Base-by-base conservation (phyloP, 164 flowering plant species). In the Vitis labrusca region DNA sequence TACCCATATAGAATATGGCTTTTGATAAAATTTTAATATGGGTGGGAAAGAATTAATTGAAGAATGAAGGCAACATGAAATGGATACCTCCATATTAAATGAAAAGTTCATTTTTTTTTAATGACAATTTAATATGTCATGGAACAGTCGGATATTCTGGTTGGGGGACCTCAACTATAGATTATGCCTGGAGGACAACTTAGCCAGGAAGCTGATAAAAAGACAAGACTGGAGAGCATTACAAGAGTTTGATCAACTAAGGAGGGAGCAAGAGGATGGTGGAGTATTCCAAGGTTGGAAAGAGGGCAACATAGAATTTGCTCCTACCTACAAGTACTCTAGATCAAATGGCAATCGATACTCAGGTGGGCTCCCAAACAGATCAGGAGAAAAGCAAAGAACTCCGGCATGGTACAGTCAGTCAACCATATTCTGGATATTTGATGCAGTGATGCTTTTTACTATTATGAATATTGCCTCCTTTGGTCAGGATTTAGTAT, bases 151-250 rank as follows among this genome's bases (percentile, higher is more conserved):
- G 56, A 88, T 91, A 83, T 88, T 91, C 76, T 90, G 92, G 92
- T 84, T 90, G 10, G 94, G 94, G 60, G 97, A 91, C 79, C 93
- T 90, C 64, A 91, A 91, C 80, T 90, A 91, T 64, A 87, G 94
- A 68, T 64, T 91, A 59, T 78, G 66, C 76, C 72, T 86, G 80
- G 88, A 85, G 67, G 88, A 89, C 76, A 74, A 71, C 52, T 76
- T 82, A 70, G 92, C 91, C 0, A 83, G 92, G 78, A 66, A 79
- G 52, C 83, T 91, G 44, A 82, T 91, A 69, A 79, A 71, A 55
- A 78, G 77, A 68, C 73, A 81, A 76, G 86, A 90, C 72, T 91
- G 94, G 94, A 83, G 70, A 69, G 86, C 83, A 11, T 53, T 91
- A 69, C 85, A 84, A 73, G 79, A 80, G 63, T 88, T 85, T 64